phyloP scores from a whole-genome alignment of 306 rosid species.

The Malus sieversii region DNA sequence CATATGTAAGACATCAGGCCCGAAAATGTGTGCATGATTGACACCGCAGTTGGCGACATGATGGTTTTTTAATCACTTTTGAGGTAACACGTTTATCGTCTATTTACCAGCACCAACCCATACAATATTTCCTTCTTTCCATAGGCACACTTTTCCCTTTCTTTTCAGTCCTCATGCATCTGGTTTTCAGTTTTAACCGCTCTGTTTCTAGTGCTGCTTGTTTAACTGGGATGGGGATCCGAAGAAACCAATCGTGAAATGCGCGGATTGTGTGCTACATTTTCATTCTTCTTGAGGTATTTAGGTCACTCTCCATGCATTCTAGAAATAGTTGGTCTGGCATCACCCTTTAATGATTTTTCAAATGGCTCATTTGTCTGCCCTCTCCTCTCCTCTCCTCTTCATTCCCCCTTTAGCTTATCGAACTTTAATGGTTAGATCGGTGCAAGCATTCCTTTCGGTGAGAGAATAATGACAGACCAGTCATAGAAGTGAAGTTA shows the following conservation, averaged over 20 bases:
- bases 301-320: slow-evolving; percentile 22
- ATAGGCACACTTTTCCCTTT: neutral
- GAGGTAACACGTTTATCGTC: slow-evolving; percentile 79
- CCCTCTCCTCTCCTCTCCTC: neutral
- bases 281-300: neutral
- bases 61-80: slow-evolving; percentile 41
- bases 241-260: slow-evolving; percentile 24
- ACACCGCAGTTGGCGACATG: slow-evolving; percentile 65
- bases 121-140: neutral
- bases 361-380: neutral
- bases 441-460: neutral
- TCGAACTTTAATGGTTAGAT: neutral
- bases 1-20: slow-evolving; percentile 48
- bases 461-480: neutral
- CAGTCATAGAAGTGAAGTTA: neutral
- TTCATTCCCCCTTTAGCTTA: neutral
- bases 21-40: slow-evolving; percentile 54
- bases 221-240: slow-evolving; percentile 34
- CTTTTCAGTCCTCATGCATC: neutral
- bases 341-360: neutral
- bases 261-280: neutral
- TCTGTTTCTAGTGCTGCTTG: slow-evolving; percentile 29
- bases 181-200: slow-evolving; percentile 22
- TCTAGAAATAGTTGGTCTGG: neutral
- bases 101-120: neutral